A percentile compares a stretch with the other conserved stretches of the same genome.
Evolutionary conservation across 179 eudicot genomes (phyloP).

Genomic region (Corrigiola litoralis): DNA sequence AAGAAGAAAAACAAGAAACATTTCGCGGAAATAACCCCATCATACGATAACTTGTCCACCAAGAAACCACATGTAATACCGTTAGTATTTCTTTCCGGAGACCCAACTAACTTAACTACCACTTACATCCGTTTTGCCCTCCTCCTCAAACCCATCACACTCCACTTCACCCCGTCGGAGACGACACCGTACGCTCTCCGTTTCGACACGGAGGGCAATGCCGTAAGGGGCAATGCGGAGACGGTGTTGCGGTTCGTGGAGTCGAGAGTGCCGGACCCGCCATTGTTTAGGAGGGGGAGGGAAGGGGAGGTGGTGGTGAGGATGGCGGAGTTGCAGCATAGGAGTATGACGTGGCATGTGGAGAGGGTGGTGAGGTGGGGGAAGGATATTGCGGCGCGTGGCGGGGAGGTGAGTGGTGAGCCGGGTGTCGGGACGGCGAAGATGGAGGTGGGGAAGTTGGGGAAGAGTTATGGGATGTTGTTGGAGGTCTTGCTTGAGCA

Average conservation of each 20-base stretch:
- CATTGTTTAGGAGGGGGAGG: slow-evolving; percentile 14
- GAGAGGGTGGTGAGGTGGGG: slow-evolving; percentile 78
- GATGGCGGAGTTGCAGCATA: slow-evolving; percentile 62
- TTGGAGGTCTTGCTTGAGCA: slow-evolving; percentile 79
- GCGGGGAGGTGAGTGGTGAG: slow-evolving; percentile 48
- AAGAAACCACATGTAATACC: slow-evolving; percentile 20
- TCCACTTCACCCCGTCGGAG: slow-evolving; percentile 49
- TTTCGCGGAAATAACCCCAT: slow-evolving; percentile 41
- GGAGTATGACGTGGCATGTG: slow-evolving; percentile 70
- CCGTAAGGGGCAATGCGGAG: slow-evolving; percentile 49
- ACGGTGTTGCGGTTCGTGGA: slow-evolving; percentile 49
- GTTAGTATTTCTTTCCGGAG: slow-evolving; percentile 42
- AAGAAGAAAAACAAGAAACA: slow-evolving; percentile 27
- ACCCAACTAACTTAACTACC: slow-evolving; percentile 34
- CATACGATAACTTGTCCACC: slow-evolving; percentile 2
- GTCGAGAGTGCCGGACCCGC: slow-evolving; percentile 54
- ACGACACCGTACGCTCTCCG: slow-evolving; percentile 26
- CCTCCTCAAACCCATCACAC: slow-evolving; percentile 47
- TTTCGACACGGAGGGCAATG: slow-evolving; percentile 19
- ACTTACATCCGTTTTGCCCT: slow-evolving; percentile 65
- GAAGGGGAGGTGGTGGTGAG: slow-evolving; percentile 39
- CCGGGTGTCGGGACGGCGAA: slow-evolving; percentile 63
- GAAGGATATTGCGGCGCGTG: slow-evolving; percentile 59
- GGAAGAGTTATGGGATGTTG: slow-evolving; percentile 55
- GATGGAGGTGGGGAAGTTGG: slow-evolving; percentile 85